These are phyloP conservation scores for Bolboschoenus planiculmis DNA, from an alignment of 176 grass and related monocot genomes.

Conservation along the genomic window DNA sequence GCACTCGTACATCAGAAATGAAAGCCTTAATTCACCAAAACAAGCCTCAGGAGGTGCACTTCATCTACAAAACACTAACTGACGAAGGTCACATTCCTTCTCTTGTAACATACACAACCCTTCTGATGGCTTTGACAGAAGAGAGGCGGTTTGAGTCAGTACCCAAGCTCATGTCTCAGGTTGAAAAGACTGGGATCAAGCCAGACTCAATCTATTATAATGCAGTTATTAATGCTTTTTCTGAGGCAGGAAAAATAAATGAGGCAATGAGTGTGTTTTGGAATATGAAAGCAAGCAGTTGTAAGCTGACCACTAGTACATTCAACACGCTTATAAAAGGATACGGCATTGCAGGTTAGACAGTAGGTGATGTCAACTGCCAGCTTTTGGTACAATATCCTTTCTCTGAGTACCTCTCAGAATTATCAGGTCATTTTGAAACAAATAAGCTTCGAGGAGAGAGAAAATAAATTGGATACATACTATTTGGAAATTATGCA, in stretches of 20 bases:
- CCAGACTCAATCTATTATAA: conserved; percentile 90
- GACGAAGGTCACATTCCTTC: conserved; percentile 81
- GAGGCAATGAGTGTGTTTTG: conserved; percentile 79
- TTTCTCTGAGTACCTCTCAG: neutral
- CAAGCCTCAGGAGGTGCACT: conserved; percentile 51
- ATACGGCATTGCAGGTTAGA: conserved; percentile 47
- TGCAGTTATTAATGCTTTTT: conserved; percentile 79
- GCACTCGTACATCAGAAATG: conserved; percentile 58
- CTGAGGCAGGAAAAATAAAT: conserved; percentile 57
- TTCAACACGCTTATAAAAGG: conserved; percentile 98
- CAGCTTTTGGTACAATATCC: neutral
- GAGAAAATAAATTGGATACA: neutral
- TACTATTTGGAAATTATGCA: neutral
- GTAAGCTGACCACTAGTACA: conserved; percentile 62
- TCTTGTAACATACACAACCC: conserved; percentile 70
- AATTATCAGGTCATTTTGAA: neutral
- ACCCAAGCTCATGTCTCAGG: conserved; percentile 50
- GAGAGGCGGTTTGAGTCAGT: conserved; percentile 59
- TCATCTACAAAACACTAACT: conserved; percentile 40
- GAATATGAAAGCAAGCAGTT: conserved; percentile 67
- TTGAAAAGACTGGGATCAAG: conserved; percentile 59
- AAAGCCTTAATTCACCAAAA: conserved; percentile 48
- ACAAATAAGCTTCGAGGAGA: neutral
- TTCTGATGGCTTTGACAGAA: conserved; percentile 53
- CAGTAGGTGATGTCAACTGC: neutral